phyloP scores from a whole-genome alignment of 1,284 basidiomycete genomes.

The Neonothopanus nambi region DNA sequence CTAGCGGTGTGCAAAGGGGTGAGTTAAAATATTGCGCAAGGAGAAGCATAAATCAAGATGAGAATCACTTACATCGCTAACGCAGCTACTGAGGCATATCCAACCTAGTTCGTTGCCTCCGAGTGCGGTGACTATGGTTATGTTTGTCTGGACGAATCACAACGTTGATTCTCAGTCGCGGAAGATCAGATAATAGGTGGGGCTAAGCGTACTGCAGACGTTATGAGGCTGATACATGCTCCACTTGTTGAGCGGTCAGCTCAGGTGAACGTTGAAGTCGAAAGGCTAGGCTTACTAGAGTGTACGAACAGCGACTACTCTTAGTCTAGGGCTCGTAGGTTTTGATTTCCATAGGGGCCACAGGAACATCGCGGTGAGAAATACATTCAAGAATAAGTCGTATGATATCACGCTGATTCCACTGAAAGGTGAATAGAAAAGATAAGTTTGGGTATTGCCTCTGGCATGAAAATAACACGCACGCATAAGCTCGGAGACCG shows the following conservation, averaged over 20 bases:
- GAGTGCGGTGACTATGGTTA: conserved; percentile 4
- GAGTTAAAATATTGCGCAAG: no score
- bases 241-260: background rate
- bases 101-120: conserved; percentile 12
- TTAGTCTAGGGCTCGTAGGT: conserved; percentile 11
- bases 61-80: no score
- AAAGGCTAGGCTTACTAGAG: background rate
- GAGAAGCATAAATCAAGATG: background rate
- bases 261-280: background rate
- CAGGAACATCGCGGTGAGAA: conserved; percentile 14
- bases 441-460: background rate
- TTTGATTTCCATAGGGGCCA: conserved; percentile 13
- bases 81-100: conserved; percentile 14
- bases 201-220: no score
- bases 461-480: background rate
- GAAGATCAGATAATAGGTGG: no score
- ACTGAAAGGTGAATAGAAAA: background rate
- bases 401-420: conserved; percentile 8
- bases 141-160: conserved; percentile 9
- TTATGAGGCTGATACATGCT: no score
- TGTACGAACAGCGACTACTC: conserved; percentile 8
- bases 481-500: conserved; percentile 11
- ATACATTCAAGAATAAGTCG: no score
- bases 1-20: no score
- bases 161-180: no score